Evolutionary conservation across 306 rosid species (phyloP), one percentile per base, ranked within the genome.

Genomic region (Quercus rubra): DNA sequence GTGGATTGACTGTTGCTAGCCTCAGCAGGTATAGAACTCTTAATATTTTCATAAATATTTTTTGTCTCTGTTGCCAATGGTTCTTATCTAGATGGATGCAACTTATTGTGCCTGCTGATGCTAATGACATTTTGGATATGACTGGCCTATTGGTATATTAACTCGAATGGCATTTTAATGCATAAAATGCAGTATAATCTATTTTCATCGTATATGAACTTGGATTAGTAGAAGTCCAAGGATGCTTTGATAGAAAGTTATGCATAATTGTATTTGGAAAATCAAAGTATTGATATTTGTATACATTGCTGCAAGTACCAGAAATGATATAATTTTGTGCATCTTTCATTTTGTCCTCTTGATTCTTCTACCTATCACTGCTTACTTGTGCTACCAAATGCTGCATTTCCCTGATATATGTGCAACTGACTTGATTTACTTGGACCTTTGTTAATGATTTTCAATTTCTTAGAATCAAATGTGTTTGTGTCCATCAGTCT

Each of bases 1-100:
- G 52, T 30, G 99, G 96, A 25, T 80, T 92, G 76, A 70, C 99
- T 52, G 97, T 95, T 75, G 90, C 93, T 9, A 95, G 99, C 83
- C 87, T 95, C 72, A 91, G 96, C 89, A 95, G 98, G 98, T 94
- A 68, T 19, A 17, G 18, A 17, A 3, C 71, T 66, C 43, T 64
- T 31, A 66, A 62, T 9, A 14, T 13, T 49, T 49, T 35, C 52
- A 9, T 68, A 18, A 33, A n/a, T 52, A 10, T 30, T 28, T 33
- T 17, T 12, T 23, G 57, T 27, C 31, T 77, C 38, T 66, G 11
- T 54, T 31, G 54, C 41, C 9, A 38, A 7, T 18, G 72, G 35
- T 81, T 66, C 74, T 68, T 74, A n/a, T 74, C 78, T 35, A 15
- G 5, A 2, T 5, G 30, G 77, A 25, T 8, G n/a, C 71, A 66